A percentile compares a stretch with the other conserved stretches of the same genome.
phyloP scores from a whole-genome alignment of 768 basidiomycete species.

The Pholiota microspora region DNA sequence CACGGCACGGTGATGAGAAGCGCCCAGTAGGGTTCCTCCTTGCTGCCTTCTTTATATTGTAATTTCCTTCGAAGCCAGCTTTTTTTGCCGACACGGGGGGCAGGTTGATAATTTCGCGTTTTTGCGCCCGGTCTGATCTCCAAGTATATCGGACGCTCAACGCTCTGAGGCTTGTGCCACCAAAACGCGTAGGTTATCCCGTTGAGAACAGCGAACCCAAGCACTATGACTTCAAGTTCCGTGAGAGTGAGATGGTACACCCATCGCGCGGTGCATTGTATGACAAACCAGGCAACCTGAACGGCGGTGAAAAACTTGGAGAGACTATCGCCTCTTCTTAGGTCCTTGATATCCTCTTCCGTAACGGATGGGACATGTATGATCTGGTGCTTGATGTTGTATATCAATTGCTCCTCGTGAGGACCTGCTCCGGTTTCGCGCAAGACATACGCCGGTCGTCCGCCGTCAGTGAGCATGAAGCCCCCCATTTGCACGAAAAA shows the following conservation, averaged over 20 bases:
- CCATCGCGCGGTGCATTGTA: constrained; percentile 25
- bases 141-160: constrained; percentile 15
- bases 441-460: neutral
- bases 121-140: neutral
- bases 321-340: constrained; percentile 22
- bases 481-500: constrained; percentile 21
- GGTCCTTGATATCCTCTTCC: constrained; percentile 16
- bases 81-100: too few species aligned
- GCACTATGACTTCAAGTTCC: constrained; percentile 33
- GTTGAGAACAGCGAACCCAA: constrained; percentile 30
- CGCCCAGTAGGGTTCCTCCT: too few species aligned
- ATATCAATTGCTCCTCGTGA: constrained; percentile 5
- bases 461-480: constrained; percentile 21
- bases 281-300: constrained; percentile 34
- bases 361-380: constrained; percentile 17
- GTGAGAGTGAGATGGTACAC: constrained; percentile 24
- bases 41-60: too few species aligned
- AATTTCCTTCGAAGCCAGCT: too few species aligned
- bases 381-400: constrained; percentile 9
- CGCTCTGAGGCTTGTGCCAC: constrained; percentile 39
- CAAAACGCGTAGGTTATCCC: constrained; percentile 29
- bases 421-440: neutral
- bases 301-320: constrained; percentile 30
- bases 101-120: neutral
- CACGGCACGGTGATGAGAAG: too few species aligned